Evolutionary conservation across 192 early-diverging fungal genomes (phyloP).

Genomic region (Entomortierella beljakovae): DNA sequence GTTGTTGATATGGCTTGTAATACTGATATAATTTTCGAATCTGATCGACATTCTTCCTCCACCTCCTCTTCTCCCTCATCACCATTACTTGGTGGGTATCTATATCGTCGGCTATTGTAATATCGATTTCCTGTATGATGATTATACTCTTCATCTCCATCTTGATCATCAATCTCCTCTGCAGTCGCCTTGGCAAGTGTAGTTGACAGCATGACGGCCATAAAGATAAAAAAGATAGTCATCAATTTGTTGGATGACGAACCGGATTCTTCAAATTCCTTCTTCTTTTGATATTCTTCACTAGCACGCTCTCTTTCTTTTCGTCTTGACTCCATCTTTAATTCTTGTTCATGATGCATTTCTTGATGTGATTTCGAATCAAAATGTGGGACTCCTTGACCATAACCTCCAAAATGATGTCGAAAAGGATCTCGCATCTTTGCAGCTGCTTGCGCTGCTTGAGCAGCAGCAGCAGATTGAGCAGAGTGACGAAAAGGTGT

Average conservation of each 20-base stretch:
- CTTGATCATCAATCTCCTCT: constrained; percentile 15
- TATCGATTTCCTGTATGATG: background rate
- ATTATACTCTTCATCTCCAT: background rate
- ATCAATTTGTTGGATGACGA: constrained; percentile 1
- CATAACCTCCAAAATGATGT: background rate
- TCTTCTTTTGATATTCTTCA: constrained; percentile 2
- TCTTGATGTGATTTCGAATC: constrained; percentile 51
- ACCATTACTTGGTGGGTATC: too few relatives aligned
- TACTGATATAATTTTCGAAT: background rate
- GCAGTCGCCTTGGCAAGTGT: constrained; percentile 33
- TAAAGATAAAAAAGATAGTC: constrained; percentile 14
- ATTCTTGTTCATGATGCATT: constrained; percentile 49
- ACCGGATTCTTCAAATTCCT: constrained; percentile 29
- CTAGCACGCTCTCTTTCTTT: constrained; percentile 23
- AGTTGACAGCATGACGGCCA: constrained; percentile 8
- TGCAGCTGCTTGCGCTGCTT: constrained; percentile 27
- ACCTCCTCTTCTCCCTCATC: background rate
- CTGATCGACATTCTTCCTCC: background rate
- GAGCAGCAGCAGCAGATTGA: constrained; percentile 41
- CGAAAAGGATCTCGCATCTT: constrained; percentile 13
- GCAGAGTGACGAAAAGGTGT: constrained; percentile 47
- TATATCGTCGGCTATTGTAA: background rate
- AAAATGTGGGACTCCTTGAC: constrained; percentile 17
- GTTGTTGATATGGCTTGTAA: background rate
- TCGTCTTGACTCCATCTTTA: constrained; percentile 27